These are phyloP conservation scores for Mortierella sp. DNA, from an alignment of 371 early-diverging fungal species.

Conservation along the genomic window DNA sequence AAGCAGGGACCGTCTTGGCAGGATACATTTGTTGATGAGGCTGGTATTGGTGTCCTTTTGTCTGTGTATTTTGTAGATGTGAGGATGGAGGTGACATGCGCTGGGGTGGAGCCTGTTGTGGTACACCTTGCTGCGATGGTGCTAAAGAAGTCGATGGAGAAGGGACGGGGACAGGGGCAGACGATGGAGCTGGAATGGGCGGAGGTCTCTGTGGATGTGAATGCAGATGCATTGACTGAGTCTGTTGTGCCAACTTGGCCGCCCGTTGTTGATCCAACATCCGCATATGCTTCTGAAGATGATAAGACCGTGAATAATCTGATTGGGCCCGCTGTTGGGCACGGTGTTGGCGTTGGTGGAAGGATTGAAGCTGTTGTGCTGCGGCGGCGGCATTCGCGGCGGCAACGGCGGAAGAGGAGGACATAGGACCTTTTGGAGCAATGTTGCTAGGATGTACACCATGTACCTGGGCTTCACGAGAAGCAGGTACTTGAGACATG, in stretches of 20 bases:
- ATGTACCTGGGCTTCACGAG: background rate
- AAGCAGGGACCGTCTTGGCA: background rate
- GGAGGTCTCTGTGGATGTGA: background rate
- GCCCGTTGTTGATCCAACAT: constrained; percentile 47
- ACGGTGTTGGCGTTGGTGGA: constrained; percentile 45
- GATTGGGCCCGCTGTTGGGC: constrained; percentile 50
- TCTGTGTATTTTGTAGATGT: constrained; percentile 7
- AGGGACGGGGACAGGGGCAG: no score
- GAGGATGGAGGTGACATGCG: constrained; percentile 3
- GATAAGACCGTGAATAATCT: constrained; percentile 47
- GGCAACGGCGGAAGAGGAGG: background rate
- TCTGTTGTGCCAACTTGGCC: constrained; percentile 24
- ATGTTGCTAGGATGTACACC: constrained; percentile 9
- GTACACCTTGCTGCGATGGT: no score
- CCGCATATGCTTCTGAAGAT: constrained; percentile 49
- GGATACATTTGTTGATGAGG: constrained; percentile 52
- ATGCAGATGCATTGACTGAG: constrained; percentile 4
- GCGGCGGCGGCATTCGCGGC: constrained; percentile 5
- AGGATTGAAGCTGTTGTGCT: constrained; percentile 33
- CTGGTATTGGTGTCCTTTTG: constrained; percentile 31
- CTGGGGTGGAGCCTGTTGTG: background rate
- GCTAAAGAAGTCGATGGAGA: no score
- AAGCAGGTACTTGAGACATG: no score
- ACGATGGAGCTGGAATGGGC: no score
- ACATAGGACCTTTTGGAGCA: background rate